phyloP scores from a whole-genome alignment of 306 rosid species.

The Cucurbita moschata region DNA sequence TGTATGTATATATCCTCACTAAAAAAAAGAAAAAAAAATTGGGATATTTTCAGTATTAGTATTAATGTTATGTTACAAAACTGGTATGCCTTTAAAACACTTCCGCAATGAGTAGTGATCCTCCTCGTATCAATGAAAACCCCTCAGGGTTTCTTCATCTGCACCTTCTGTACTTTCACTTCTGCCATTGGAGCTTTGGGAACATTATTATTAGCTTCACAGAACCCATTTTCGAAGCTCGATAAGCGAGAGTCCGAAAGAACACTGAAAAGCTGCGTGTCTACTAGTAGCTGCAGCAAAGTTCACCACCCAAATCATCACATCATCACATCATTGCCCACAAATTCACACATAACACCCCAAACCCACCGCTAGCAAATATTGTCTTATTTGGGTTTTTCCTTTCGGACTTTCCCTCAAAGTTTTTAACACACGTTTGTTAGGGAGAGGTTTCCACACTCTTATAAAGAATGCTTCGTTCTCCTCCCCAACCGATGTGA shows the following conservation, averaged over 20 bases:
- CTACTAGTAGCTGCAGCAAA: slow-evolving; percentile 49
- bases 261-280: slow-evolving; percentile 73
- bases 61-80: slow-evolving; percentile 5
- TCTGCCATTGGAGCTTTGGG: not conserved
- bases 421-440: no score
- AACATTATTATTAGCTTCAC: slow-evolving; percentile 4
- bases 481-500: no score
- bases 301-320: no score
- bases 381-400: no score
- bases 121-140: not conserved
- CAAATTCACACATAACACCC: no score
- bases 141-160: not conserved
- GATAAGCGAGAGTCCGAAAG: slow-evolving; percentile 68
- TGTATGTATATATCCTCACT: not conserved
- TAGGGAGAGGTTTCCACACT: no score
- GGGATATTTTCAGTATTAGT: not conserved
- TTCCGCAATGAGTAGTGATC: not conserved
- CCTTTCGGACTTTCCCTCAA: no score
- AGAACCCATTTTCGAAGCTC: slow-evolving; percentile 51
- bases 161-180: not conserved
- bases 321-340: no score
- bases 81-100: not conserved
- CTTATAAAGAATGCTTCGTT: no score
- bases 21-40: not conserved
- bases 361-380: no score